Evolutionary conservation across 345 rosid genomes (phyloP), one percentile per base, ranked within the genome.

Genomic region (Clausena lansium): DNA sequence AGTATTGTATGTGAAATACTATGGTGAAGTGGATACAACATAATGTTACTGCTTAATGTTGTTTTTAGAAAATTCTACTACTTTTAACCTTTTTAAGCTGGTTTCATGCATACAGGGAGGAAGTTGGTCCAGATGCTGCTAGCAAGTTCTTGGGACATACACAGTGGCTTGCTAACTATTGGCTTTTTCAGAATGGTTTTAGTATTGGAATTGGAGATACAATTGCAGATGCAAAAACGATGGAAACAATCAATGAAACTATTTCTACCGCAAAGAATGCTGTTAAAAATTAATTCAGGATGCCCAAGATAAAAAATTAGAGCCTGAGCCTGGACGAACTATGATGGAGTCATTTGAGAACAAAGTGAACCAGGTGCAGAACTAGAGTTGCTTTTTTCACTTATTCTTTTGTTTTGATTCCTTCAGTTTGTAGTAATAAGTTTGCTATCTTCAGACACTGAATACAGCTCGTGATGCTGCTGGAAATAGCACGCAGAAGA

Each of bases 121-220:
- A 95, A 80, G 98, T 95, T 81, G 97, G 99, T 77, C 99, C 98
- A 38, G 97, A 95, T 92, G 97, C 99, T n/a, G 98, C 99, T 71
- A 91, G 99, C 76, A 95, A 94, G 75, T 95, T 95, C 84, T 89
- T 95, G 77, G 99, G 99, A 54, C 97, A 95, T 79, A 95, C 98
- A 10, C 98, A 95, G 77, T 95, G 99, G 99, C 99, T 95, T 84
- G 99, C 94, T 72, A 95, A 95, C 75, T 95, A 95, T 84, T 95
- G 98, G 99, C 95, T 95, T 81, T 84, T 95, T 82, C 99, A 95
- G 85, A 84, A 95, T 76, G 96, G 83, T 84, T 95, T 95, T 84
- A 95, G 96, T 80, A 95, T 95, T 78, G 99, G 99, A 24, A 95
- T 95, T 81, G 98, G 98, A 67, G 99, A 95, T 85, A 95, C 99